phyloP scores from a whole-genome alignment of 2,329 filamentous ascomycete genomes.

The Niveomyces coronatus region DNA sequence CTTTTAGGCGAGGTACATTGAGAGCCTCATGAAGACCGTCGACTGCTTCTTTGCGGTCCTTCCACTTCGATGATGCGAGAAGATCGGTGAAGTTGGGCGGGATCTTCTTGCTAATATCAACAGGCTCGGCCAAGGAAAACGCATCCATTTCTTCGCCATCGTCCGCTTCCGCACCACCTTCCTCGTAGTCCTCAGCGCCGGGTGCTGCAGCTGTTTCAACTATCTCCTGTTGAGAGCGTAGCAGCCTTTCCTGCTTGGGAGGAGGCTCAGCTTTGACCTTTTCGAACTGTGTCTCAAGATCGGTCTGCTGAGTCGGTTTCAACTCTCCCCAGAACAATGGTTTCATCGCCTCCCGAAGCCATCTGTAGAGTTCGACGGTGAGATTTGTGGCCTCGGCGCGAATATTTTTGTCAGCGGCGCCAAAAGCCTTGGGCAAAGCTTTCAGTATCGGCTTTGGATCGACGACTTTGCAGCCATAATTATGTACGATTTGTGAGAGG shows the following conservation, averaged over 20 bases:
- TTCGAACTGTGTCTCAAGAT: conserved; percentile 89
- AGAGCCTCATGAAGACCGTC: conserved; percentile 68
- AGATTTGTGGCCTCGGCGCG: conserved; percentile 86
- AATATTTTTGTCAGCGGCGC: conserved; percentile 96
- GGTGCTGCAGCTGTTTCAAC: conserved; percentile 55
- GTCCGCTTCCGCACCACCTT: conserved; percentile 45
- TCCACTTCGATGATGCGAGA: conserved; percentile 90
- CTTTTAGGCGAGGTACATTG: conserved; percentile 85
- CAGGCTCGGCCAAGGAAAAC: conserved; percentile 73
- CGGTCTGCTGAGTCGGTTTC: conserved; percentile 89
- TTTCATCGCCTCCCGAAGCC: conserved; percentile 97
- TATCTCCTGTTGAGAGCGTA: conserved; percentile 82
- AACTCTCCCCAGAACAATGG: conserved; percentile 94
- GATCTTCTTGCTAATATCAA: conserved; percentile 75
- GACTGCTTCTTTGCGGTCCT: conserved; percentile 89
- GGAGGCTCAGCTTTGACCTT: conserved; percentile 77
- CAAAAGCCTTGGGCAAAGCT: conserved; percentile 78
- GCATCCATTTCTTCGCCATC: conserved; percentile 60
- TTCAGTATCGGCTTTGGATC: conserved; percentile 92
- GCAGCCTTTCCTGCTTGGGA: conserved; percentile 81
- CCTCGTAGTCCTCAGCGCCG: conserved; percentile 48
- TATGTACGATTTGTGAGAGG: conserved; percentile 77
- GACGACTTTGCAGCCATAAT: conserved; percentile 86
- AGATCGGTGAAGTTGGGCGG: conserved; percentile 75
- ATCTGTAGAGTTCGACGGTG: conserved; percentile 89